Evolutionary conservation across 208 protist species (phyloP).

Genomic region (Angomonas desouzai): DNA sequence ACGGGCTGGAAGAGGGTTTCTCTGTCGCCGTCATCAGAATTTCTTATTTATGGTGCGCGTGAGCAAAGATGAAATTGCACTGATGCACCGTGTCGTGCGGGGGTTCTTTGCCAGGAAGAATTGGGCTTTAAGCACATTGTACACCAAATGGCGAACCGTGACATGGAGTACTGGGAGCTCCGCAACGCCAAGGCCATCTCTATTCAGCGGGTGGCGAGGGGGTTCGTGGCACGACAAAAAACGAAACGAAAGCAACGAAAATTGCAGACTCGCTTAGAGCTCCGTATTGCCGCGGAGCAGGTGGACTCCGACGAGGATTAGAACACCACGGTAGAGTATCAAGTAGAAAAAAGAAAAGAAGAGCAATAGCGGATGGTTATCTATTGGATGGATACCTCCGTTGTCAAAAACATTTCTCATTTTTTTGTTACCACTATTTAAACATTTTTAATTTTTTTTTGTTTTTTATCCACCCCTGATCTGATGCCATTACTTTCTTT

Average conservation of each 20-base stretch:
- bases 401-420: too few species aligned
- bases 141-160: constrained; percentile 14
- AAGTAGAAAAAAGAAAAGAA: too few species aligned
- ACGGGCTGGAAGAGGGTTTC: constrained; percentile 38
- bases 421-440: constrained; percentile 16
- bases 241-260: constrained; percentile 38
- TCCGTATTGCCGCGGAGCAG: constrained; percentile 37
- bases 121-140: constrained; percentile 28
- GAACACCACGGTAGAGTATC: too few species aligned
- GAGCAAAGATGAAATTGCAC: constrained; percentile 26
- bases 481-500: constrained; percentile 12
- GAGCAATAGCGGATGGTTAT: too few species aligned
- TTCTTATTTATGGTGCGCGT: constrained; percentile 35
- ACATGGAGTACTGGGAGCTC: constrained; percentile 37
- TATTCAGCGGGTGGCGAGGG: constrained; percentile 42
- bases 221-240: constrained; percentile 41
- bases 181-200: constrained; percentile 31
- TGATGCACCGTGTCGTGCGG: constrained; percentile 39
- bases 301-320: constrained; percentile 27
- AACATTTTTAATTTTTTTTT: constrained; percentile 12
- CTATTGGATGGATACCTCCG: not conserved
- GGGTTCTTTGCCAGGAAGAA: constrained; percentile 28
- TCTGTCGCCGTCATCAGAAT: constrained; percentile 28
- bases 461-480: constrained; percentile 2
- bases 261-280: constrained; percentile 36